Base-by-base conservation (phyloP, 805 yeast species). In the Peterozyma toletana region DNA sequence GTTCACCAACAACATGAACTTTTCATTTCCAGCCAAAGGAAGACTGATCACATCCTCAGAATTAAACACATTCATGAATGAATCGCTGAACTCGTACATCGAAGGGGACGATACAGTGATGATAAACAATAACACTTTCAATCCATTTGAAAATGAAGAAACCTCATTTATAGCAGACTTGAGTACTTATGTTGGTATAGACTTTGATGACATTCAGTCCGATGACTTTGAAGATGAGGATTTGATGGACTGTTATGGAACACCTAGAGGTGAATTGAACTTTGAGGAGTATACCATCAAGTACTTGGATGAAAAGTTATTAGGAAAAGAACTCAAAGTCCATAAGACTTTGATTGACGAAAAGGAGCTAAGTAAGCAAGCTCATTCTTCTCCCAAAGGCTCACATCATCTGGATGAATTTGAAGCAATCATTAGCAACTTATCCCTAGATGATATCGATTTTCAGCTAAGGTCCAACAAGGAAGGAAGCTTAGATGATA, bases 371-470 rank as follows among this genome's bases (percentile, higher is more conserved):
- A 30, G 40, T 13, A 40, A 31, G 18, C 43, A 40, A 35, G 42
- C 42, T 3, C 47, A 44, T 11, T 40, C 44, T 2, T 44, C 47
- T 14, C 47, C 47, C 2, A 44, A 44, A 35, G n/a, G 30, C 11
- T n/a, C n/a, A 11, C 27, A 31, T 4, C 13, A 5, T 13, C 33
- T 38, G 14, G 66, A 62, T 31, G 66, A 64, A 43, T 56, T 70
- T 49, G 57, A 69, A 18, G 48, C 53, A 35, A 56, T 63, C 42
- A 53, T 71, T 43, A 60, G 60, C 21, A 54, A 56, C 15, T 43
- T 57, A 9, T 60, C 62, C 9, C 53, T 66, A 33, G 59, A 56
- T 30, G 54, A 55, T 38, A 58, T 56, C 35, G 75, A 71, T 48
- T 45, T 52, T 27, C 68, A 65, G 51, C 57, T 59, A 18, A 56